Base-by-base conservation (phyloP, 345 rosid species). In the Citrus glauca region DNA sequence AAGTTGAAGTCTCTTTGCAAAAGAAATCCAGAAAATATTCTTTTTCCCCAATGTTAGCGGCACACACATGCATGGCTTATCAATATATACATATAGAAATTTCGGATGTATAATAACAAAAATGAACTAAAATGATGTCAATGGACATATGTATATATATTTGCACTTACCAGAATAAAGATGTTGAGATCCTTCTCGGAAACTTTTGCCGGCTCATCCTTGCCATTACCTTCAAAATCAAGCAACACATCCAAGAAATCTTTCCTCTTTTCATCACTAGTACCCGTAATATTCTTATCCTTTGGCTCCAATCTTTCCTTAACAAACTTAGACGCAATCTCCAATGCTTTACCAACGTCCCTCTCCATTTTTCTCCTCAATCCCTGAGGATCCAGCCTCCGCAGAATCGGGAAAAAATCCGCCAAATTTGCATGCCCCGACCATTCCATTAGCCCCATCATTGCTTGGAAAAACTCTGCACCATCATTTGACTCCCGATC, bases 201-300 rank as follows among this genome's bases (percentile, higher is more conserved):
- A 24, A 88, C 33, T 38, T 76, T 86, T 5, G 57, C 74, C 0
- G 88, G 87, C 73, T 86, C 91, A 30, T 86, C 94, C 50, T 79
- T 85, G 5, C 89, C 91, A 25, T 66, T 76, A 2, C 90, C 91
- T 80, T 82, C 61, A 74, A 80, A 88, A 66, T 85, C 87, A n/a
- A 90, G 76, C 86, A 90, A 42, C 69, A 90, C 82, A 73, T 87
- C 89, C 77, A 90, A 75, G 77, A 90, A 88, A 74, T 88, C 91
- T 66, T 77, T 80, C 45, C 28, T 81, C 59, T 69, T 70, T 13
- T 40, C 78, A 30, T 25, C 77, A 25, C 50, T 11, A 45, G 17
- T 13, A 45, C 16, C 13, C 48, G 48, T 42, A 11, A 13, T 3
- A 13, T 45, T 3, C 50, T 45, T 45, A 45, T 45, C 50, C 0